Conservation (phyloP, 495 filamentous ascomycete genomes). For the Penicillium daleae region DNA sequence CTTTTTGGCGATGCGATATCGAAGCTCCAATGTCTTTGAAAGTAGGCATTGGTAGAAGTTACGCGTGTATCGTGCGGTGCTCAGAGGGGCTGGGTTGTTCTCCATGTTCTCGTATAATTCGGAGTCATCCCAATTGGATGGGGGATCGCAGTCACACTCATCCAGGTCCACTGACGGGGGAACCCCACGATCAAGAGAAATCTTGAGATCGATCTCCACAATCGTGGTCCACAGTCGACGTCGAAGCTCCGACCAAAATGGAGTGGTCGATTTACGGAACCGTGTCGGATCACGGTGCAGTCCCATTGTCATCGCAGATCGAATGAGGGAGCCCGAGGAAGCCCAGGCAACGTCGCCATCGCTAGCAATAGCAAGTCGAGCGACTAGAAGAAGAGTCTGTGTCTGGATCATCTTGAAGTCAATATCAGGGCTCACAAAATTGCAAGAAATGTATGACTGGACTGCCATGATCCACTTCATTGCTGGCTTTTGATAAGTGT, state of each 20-base stretch:
- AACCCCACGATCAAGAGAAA: conserved; percentile 59
- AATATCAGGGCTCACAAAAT: conserved; percentile 55
- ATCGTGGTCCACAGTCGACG: conserved; percentile 67
- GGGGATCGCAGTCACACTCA: conserved; percentile 54
- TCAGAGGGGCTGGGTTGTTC: conserved; percentile 34
- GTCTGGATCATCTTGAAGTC: conserved; percentile 56
- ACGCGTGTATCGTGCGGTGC: conserved; percentile 44
- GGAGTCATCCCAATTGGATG: conserved; percentile 60
- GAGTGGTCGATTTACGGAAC: conserved; percentile 45
- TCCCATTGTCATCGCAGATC: conserved; percentile 61
- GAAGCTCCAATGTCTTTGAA: conserved; percentile 47
- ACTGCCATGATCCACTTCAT: conserved; percentile 59
- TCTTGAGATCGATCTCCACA: conserved; percentile 60
- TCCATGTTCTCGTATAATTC: conserved; percentile 53
- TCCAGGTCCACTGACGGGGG: conserved; percentile 51
- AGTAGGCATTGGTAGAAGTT: conserved; percentile 58
- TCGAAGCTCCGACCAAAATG: conserved; percentile 57
- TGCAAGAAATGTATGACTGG: conserved; percentile 58
- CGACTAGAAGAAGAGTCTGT: conserved; percentile 57
- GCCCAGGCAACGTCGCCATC: conserved; percentile 61
- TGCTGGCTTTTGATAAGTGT: conserved; percentile 37
- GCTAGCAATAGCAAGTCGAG: conserved; percentile 53
- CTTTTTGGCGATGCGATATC: conserved; percentile 53
- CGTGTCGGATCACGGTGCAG: conserved; percentile 61
- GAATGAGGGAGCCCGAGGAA: conserved; percentile 56